Base-by-base conservation (phyloP, 768 basidiomycete genomes). In the Tylopilus rubrobrunneus region DNA sequence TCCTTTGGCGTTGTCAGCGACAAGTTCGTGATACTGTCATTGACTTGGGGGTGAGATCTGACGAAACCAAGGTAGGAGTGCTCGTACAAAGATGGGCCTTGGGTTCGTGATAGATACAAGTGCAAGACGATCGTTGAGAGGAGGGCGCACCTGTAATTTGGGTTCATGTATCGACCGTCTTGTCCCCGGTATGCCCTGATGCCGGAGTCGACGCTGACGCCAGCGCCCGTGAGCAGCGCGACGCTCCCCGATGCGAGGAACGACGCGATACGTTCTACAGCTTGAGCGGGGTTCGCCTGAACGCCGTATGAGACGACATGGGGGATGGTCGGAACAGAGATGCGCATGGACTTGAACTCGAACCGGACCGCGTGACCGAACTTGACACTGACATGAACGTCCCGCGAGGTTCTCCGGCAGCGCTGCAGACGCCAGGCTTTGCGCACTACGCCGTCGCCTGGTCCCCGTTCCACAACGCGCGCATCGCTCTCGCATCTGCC, bases 121-220 rank as follows among this genome's bases (percentile, higher is more conserved):
- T 21, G 15, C 14, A 9, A 11, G 15, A 21, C 28, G 31, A 9
- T 7, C 12, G 2, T 23, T 7, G 7, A 25, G 17, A 2, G 31
- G 21, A 23, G 0, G 51, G 61, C 81, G 60, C 62, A 90, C 89
- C 84, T 86, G 76, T 89, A 92, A 68, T 92, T 87, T n/a, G 88
- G 89, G 63, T 92, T 90, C 82, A 89, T 83, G 70, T 92, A 92
- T 58, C 86, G 75, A 15, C 94, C 94, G 64, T 95, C 89, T 56
- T 66, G 67, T 1, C 94, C 94, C 53, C 94, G 76, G 71, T 98
- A 97, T n/a, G 94, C 93, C 59, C 92, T 78, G 56, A 98, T 96
- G 43, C 96, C 96, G 27, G 89, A 92, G 69, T 98, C 96, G 28
- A 98, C 94, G 67, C 89, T 91, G 59, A 97, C 90, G 7, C 96